Percentiles rank a stretch among this genome's conserved stretches.
Evolutionary conservation across 331 rosid genomes (phyloP).

Genomic region (Pyrus hybrid): DNA sequence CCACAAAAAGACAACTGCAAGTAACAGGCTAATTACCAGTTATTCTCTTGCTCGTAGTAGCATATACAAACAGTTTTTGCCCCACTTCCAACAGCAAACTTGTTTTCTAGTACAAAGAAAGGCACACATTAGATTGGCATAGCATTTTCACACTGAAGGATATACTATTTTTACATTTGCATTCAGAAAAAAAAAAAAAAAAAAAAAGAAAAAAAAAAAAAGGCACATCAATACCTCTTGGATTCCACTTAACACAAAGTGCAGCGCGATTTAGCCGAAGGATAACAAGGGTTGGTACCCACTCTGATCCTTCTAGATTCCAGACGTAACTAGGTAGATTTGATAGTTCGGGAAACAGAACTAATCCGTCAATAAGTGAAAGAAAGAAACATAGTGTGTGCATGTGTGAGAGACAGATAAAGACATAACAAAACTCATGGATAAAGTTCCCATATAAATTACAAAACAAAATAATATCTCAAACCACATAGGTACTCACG

Average conservation of each 20-base stretch:
- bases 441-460: no score
- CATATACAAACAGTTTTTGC: conserved; percentile 91
- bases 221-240: conserved; percentile 53
- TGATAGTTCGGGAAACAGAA: background rate
- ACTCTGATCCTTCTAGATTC: conserved; percentile 86
- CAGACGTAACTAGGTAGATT: conserved; percentile 67
- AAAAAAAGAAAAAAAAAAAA: background rate
- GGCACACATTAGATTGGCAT: conserved; percentile 6
- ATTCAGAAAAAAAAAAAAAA: background rate
- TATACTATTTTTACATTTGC: background rate
- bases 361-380: background rate
- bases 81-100: conserved; percentile 97
- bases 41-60: conserved; percentile 95
- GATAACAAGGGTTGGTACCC: conserved; percentile 94
- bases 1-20: background rate
- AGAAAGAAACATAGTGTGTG: no score
- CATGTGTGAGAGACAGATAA: no score
- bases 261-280: conserved; percentile 95
- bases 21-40: conserved; percentile 45
- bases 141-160: background rate
- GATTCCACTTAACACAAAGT: conserved; percentile 96
- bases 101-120: conserved; percentile 57
- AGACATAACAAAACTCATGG: no score
- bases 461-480: conserved; percentile 8
- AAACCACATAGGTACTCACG: conserved; percentile 57